These are phyloP conservation scores for Coemansia sp. DNA, from an alignment of 192 early-diverging fungal genomes.

Conservation along the genomic window DNA sequence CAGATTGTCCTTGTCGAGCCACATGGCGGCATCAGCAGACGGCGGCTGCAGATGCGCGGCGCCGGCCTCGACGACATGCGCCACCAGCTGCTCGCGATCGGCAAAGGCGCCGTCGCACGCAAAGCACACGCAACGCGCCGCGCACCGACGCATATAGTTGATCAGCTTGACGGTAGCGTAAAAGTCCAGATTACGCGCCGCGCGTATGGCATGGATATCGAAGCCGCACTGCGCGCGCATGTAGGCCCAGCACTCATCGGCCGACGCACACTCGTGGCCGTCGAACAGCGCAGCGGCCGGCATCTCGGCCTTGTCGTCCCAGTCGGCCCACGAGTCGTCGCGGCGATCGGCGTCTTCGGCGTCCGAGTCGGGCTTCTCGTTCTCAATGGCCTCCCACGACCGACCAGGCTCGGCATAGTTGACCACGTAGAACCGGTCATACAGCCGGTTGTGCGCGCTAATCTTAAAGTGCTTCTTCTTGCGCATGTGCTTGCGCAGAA, in stretches of 20 bases:
- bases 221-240: constrained; percentile 75
- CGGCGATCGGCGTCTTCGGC: constrained; percentile 27
- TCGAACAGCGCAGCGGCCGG: constrained; percentile 83
- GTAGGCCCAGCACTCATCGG: constrained; percentile 66
- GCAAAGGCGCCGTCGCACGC: constrained; percentile 61
- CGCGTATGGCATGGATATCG: constrained; percentile 62
- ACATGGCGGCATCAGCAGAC: constrained; percentile 55
- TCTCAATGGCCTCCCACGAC: constrained; percentile 86
- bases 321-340: constrained; percentile 72
- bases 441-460: constrained; percentile 80
- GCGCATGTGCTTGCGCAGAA: constrained; percentile 94
- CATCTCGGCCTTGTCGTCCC: constrained; percentile 64
- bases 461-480: constrained; percentile 99
- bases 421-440: constrained; percentile 92
- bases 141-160: constrained; percentile 77
- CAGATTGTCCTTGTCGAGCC: constrained; percentile 73
- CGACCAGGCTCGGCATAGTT: constrained; percentile 89
- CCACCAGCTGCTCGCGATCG: constrained; percentile 43
- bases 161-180: constrained; percentile 80
- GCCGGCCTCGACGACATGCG: constrained; percentile 62
- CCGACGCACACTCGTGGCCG: constrained; percentile 56
- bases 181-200: constrained; percentile 64
- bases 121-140: constrained; percentile 65
- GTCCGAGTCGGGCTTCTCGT: constrained; percentile 73
- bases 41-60: constrained; percentile 57